Evolutionary conservation across 805 yeast species (phyloP), one percentile per base, ranked within the genome.

Genomic region (Yarrowia deformans): DNA sequence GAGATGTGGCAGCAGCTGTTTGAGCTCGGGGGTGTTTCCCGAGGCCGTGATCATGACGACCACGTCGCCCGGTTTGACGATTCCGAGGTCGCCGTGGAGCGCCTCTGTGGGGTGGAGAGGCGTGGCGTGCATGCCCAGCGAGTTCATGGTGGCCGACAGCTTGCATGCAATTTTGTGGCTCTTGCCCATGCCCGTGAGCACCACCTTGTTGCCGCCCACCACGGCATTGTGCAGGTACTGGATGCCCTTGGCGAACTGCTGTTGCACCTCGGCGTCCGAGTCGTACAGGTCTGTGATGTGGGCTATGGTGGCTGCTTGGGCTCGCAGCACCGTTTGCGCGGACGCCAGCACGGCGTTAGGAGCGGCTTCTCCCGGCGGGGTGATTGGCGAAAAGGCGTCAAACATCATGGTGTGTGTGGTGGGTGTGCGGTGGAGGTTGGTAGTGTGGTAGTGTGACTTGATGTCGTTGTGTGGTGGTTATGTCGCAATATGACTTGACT

Each of bases 71-170:
- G 83, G 83, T 64, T 85, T 78, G 9, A 93, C 79, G 46, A 88
- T 78, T 1, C 97, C 97, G 73, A 92, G 82, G 77, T 92, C 97
- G 7, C 97, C 97, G 76, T 92, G 97, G 19, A 93, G 80, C 0
- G 97, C 97, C 71, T 92, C 97, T 4, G 90, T 80, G 0, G 97
- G 97, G 75, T 92, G 97, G 68, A 92, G 79, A 1, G 84, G 73
- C 0, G 87, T 84, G 0, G 97, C 82, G 66, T 86, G 87, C 66
- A 92, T 83, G 39, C 93, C 88, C 70, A 93, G 81, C 0, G 97
- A 91, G 75, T 89, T 90, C 77, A 92, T 80, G 5, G 97, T 92
- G 10, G 97, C 97, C 67, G 86, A 91, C 14, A 89, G 80, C 78
- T 92, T 92, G 69, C 84, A 81, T 14, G 92, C 96, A 42, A 92